These are phyloP conservation scores for Waitea zeae DNA, from an alignment of 1,284 basidiomycete species.

Conservation along the genomic window DNA sequence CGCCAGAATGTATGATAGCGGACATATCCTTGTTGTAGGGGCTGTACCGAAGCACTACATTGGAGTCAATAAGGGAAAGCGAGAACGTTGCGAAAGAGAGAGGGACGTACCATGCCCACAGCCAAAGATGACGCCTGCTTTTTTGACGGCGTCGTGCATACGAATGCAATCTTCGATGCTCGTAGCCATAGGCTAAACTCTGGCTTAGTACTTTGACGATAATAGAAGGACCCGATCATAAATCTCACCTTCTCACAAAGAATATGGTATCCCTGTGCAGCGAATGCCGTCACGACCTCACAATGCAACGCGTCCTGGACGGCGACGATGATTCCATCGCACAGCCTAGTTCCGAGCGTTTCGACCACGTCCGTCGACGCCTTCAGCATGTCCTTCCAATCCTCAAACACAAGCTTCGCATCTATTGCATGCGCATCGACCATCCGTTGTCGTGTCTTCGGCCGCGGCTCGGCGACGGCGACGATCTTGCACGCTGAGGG, in stretches of 20 bases:
- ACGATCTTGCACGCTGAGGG: conserved; percentile 59
- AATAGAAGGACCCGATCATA: no score
- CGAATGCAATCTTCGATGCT: conserved; percentile 49
- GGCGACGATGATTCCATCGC: conserved; percentile 64
- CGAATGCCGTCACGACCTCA: conserved; percentile 57
- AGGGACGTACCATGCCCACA: conserved; percentile 57
- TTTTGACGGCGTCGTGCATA: conserved; percentile 56
- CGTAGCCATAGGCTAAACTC: conserved; percentile 80
- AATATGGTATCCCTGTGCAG: conserved; percentile 69
- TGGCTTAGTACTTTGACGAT: no score
- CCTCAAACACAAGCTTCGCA: conserved; percentile 42
- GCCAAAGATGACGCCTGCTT: conserved; percentile 59
- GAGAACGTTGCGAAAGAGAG: conserved; percentile 1
- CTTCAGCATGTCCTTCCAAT: conserved; percentile 55
- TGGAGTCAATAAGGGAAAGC: conserved; percentile 1
- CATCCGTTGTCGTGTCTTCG: conserved; percentile 41
- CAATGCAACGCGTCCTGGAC: conserved; percentile 68
- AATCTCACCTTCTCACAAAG: conserved; percentile 88
- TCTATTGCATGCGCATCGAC: conserved; percentile 40
- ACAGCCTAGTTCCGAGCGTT: conserved; percentile 45
- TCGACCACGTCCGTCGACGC: conserved; percentile 49
- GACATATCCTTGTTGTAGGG: conserved; percentile 62
- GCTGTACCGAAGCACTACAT: conserved; percentile 66
- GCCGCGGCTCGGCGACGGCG: conserved; percentile 68
- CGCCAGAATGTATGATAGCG: conserved; percentile 50